Conservation (phyloP, 1,139 yeast species). For the Candida sp. region DNA sequence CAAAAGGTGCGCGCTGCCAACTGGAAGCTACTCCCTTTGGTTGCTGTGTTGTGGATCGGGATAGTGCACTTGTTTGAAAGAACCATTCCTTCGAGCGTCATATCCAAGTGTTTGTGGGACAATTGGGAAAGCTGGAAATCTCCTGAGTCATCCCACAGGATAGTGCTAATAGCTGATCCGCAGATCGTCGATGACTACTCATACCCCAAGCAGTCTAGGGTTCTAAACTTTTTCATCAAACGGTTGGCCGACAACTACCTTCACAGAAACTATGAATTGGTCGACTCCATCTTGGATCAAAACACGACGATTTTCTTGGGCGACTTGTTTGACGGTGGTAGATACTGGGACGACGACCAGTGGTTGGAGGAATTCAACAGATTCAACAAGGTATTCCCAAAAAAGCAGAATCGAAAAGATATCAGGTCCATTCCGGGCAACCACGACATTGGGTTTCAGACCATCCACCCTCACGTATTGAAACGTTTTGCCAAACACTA, state of each 20-base stretch:
- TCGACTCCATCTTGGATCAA: slow-evolving; percentile 68
- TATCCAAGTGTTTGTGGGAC: slow-evolving; percentile 64
- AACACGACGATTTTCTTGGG: slow-evolving; percentile 83
- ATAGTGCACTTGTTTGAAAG: slow-evolving; percentile 67
- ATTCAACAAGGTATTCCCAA: slow-evolving; percentile 66
- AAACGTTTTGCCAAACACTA: slow-evolving; percentile 72
- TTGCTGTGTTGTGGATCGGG: slow-evolving; percentile 41
- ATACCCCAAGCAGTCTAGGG: slow-evolving; percentile 58
- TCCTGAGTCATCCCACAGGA: slow-evolving; percentile 54
- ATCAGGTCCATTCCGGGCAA: slow-evolving; percentile 83
- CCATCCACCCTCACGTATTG: slow-evolving; percentile 53
- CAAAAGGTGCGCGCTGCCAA: background rate
- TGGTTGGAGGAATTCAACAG: slow-evolving; percentile 81
- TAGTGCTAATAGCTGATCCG: slow-evolving; percentile 89
- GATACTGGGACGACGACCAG: slow-evolving; percentile 67
- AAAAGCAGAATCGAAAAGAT: slow-evolving; percentile 50
- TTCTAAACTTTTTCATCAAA: slow-evolving; percentile 50
- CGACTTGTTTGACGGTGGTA: slow-evolving; percentile 94
- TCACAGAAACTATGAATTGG: slow-evolving; percentile 71
- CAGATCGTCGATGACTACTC: slow-evolving; percentile 86
- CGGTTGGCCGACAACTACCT: slow-evolving; percentile 75
- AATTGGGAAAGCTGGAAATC: slow-evolving; percentile 67
- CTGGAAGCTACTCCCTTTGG: background rate
- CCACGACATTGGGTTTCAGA: slow-evolving; percentile 95
- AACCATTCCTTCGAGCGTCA: slow-evolving; percentile 49